These are phyloP conservation scores for Coemansia sp. DNA, from an alignment of 192 early-diverging fungal genomes.

Conservation along the genomic window DNA sequence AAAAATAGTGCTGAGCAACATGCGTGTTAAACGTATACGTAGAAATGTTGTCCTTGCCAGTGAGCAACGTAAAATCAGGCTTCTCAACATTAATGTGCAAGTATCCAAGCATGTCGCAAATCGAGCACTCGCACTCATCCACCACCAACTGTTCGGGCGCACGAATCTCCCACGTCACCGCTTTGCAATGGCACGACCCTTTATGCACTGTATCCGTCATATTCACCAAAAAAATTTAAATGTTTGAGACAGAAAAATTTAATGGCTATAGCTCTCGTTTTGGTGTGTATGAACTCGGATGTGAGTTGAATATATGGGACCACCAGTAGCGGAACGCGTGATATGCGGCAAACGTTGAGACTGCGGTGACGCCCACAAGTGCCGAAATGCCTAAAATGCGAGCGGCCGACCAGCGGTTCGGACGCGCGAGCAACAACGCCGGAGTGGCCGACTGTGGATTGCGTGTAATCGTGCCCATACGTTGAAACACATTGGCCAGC, in stretches of 20 bases:
- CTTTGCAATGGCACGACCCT: constrained; percentile 42
- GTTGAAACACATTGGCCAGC: constrained; percentile 85
- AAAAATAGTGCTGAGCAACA: constrained; percentile 54
- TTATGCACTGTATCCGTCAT: constrained; percentile 8
- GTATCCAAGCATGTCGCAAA: constrained; percentile 42
- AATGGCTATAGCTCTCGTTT: neutral
- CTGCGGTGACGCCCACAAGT: constrained; percentile 35
- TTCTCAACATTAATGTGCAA: constrained; percentile 43
- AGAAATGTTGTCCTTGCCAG: constrained; percentile 36
- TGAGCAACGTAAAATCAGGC: constrained; percentile 27
- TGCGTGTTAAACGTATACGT: constrained; percentile 56
- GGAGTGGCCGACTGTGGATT: constrained; percentile 47
- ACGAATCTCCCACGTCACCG: constrained; percentile 38
- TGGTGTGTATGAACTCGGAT: neutral
- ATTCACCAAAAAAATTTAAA: too few species aligned
- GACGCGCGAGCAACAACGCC: constrained; percentile 25
- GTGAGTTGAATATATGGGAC: neutral
- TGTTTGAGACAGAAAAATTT: too few species aligned
- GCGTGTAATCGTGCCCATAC: constrained; percentile 65
- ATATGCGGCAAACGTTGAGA: constrained; percentile 43
- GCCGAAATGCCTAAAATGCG: constrained; percentile 38
- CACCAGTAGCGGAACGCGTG: constrained; percentile 50
- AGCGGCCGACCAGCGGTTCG: constrained; percentile 37
- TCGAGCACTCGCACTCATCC: constrained; percentile 48
- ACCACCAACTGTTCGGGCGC: constrained; percentile 30